phyloP scores from a whole-genome alignment of 2,329 filamentous ascomycete species.

The Talaromyces sp. region DNA sequence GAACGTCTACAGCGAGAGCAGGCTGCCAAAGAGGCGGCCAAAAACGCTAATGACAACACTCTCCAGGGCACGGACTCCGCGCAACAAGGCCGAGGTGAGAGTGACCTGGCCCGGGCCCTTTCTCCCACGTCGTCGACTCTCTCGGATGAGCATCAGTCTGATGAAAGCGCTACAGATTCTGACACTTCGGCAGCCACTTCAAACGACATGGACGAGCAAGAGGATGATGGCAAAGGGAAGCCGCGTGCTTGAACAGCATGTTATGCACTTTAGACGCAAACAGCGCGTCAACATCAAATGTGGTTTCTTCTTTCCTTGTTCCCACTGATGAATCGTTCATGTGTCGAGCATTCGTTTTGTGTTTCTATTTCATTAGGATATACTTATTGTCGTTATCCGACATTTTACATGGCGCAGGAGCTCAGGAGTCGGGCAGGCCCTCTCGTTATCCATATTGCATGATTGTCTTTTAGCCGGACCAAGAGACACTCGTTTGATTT shows the following conservation, averaged over 20 bases:
- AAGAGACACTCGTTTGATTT: conserved; percentile 19
- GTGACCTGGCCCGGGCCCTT: conserved; percentile 18
- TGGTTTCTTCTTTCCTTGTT: neutral
- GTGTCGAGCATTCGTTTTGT: neutral
- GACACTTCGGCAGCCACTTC: conserved; percentile 24
- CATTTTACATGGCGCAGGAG: conserved; percentile 19
- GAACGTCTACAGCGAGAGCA: conserved; percentile 57
- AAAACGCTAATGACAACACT: conserved; percentile 9
- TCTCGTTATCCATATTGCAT: conserved; percentile 17
- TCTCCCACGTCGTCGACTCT: conserved; percentile 19
- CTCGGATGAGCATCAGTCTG: conserved; percentile 24
- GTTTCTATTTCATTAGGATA: conserved; percentile 12
- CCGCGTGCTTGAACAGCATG: neutral
- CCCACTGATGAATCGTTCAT: neutral
- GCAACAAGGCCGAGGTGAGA: conserved; percentile 22
- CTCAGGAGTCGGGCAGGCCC: conserved; percentile 18
- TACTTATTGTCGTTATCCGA: conserved; percentile 9
- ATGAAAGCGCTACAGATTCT: conserved; percentile 24
- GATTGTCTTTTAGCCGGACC: conserved; percentile 17
- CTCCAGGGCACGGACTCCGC: conserved; percentile 18
- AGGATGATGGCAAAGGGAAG: conserved; percentile 9
- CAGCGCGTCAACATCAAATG: neutral
- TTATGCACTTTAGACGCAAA: neutral
- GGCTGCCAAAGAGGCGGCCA: conserved; percentile 17
- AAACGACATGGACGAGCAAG: conserved; percentile 18